Evolutionary conservation across 176 grass and related monocot species (phyloP).

Genomic region (Calamus simplicifolius): DNA sequence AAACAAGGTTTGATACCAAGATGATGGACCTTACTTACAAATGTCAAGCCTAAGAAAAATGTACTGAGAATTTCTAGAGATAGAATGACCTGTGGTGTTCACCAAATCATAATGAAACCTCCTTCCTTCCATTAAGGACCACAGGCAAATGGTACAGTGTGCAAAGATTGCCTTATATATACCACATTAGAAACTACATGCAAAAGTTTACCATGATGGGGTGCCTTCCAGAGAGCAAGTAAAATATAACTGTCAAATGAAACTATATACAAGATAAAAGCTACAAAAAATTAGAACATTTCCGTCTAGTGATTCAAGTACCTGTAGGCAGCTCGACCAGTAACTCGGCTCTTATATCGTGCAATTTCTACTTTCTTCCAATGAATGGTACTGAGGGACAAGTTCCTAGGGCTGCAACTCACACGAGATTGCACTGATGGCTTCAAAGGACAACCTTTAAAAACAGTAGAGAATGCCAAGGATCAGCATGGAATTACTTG

Average conservation of each 20-base stretch:
- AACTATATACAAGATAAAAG: neutral
- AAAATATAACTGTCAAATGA: neutral
- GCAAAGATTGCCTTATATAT: too few species aligned
- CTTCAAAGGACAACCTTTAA: neutral
- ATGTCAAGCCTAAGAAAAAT: too few species aligned
- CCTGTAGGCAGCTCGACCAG: neutral
- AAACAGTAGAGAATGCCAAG: neutral
- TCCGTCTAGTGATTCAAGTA: neutral
- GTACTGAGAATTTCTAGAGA: too few species aligned
- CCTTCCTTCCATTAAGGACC: too few species aligned
- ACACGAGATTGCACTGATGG: neutral
- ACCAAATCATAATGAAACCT: too few species aligned
- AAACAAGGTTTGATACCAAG: too few species aligned
- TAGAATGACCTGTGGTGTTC: too few species aligned
- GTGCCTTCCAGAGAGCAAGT: neutral
- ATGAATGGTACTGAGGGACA: neutral
- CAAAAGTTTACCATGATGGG: neutral
- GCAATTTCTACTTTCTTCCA: neutral
- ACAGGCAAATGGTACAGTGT: too few species aligned
- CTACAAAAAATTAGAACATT: neutral
- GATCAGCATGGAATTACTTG: too few species aligned
- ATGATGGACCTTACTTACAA: too few species aligned
- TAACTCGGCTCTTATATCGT: neutral
- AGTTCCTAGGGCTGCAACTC: neutral
- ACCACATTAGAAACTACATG: too few species aligned